A percentile compares a stretch with the other conserved stretches of the same genome.
These are phyloP conservation scores for Globisporangium yorkense DNA, from an alignment of 352 stramenopile species.

Conservation along the genomic window DNA sequence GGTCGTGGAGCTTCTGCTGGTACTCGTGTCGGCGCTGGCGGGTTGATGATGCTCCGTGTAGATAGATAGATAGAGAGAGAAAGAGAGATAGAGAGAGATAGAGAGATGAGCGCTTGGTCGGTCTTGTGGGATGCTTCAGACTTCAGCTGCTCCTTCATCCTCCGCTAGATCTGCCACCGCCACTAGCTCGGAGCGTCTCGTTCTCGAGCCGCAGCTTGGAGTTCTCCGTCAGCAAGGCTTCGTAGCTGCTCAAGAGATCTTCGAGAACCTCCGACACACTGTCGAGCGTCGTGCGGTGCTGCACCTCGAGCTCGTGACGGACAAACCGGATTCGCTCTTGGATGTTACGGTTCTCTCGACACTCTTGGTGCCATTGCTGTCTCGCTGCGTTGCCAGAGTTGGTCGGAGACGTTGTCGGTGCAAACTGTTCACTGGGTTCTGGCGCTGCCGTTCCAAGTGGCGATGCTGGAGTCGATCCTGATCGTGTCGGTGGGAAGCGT, in stretches of 20 bases:
- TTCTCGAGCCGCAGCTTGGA: constrained; percentile 27
- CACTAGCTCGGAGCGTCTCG: constrained; percentile 21
- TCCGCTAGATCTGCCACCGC: neutral
- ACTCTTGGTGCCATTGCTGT: neutral
- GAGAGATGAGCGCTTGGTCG: too few species aligned
- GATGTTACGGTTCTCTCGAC: constrained; percentile 9
- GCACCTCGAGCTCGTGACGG: constrained; percentile 31
- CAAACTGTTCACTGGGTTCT: neutral
- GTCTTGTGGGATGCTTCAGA: too few species aligned
- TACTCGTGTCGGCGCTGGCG: constrained; percentile 25
- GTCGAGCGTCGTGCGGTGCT: constrained; percentile 28
- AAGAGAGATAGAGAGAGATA: neutral
- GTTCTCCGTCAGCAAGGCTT: constrained; percentile 36
- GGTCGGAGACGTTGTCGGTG: neutral
- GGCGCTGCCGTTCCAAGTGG: neutral
- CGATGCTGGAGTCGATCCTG: neutral
- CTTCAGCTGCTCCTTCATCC: too few species aligned
- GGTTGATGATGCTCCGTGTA: neutral
- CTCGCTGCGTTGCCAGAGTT: neutral
- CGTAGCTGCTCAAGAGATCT: constrained; percentile 29
- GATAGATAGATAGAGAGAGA: neutral
- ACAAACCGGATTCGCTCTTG: constrained; percentile 27
- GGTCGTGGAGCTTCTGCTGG: constrained; percentile 35
- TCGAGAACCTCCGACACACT: constrained; percentile 30
- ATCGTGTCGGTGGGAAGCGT: neutral